Evolutionary conservation across 805 yeast species (phyloP).

Genomic region (Barnettozyma siamensis): DNA sequence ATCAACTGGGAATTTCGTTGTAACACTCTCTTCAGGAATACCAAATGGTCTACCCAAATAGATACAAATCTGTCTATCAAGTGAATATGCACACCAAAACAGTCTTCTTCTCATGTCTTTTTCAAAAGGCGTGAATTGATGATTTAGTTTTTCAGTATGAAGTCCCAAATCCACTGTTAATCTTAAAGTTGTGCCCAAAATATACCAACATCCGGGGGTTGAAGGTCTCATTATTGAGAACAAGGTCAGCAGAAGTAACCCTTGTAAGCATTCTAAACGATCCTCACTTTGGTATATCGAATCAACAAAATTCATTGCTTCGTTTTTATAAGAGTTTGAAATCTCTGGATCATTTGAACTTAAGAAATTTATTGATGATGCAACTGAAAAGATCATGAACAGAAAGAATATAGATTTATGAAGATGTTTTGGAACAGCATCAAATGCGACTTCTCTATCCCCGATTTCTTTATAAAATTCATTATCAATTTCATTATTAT

Average conservation of each 20-base stretch:
- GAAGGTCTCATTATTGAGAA: conserved; percentile 87
- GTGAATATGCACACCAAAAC: conserved; percentile 85
- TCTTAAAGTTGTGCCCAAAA: conserved; percentile 73
- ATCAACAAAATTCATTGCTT: conserved; percentile 57
- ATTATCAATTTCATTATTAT: conserved; percentile 19
- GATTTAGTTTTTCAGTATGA: conserved; percentile 55
- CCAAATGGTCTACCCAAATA: conserved; percentile 87
- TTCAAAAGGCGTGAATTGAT: conserved; percentile 44
- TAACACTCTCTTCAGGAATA: conserved; percentile 74
- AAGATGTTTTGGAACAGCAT: conserved; percentile 41
- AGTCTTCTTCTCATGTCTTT: conserved; percentile 68
- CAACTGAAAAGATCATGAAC: conserved; percentile 74
- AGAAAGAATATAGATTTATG: conserved; percentile 61
- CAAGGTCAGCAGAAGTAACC: conserved; percentile 57
- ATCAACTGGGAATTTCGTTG: conserved; percentile 64
- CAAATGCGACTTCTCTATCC: conserved; percentile 20
- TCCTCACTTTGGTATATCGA: conserved; percentile 52
- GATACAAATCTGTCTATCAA: conserved; percentile 82
- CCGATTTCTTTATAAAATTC: conserved; percentile 11
- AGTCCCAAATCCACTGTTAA: conserved; percentile 79
- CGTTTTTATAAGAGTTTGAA: conserved; percentile 62
- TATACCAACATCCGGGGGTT: conserved; percentile 90
- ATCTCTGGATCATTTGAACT: conserved; percentile 53
- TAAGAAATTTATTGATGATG: conserved; percentile 67
- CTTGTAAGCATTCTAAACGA: conserved; percentile 67